Percentiles rank a stretch among this genome's conserved stretches.
Evolutionary conservation across 495 filamentous ascomycete genomes (phyloP).

Genomic region (Neurospora sp.): DNA sequence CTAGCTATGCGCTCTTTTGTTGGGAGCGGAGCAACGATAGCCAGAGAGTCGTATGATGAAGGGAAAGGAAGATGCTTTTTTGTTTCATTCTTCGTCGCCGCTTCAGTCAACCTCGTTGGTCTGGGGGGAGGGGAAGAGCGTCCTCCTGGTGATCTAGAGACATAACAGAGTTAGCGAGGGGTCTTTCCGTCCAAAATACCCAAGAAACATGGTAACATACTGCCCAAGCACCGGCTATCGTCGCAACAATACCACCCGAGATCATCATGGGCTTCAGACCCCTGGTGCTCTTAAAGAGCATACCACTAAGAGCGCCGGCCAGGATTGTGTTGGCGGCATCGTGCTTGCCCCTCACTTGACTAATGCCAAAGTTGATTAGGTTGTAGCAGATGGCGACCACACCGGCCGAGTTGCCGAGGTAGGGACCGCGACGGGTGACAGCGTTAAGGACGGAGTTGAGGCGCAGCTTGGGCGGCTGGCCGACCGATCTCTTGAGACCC

Average conservation of each 20-base stretch:
- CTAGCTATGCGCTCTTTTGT: neutral
- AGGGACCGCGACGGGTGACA: constrained; percentile 86
- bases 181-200: neutral
- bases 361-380: constrained; percentile 83
- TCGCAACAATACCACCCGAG: constrained; percentile 76
- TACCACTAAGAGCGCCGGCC: constrained; percentile 78
- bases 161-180: neutral
- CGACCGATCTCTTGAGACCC: constrained; percentile 62
- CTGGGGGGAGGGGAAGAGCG: constrained; percentile 18
- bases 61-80: neutral
- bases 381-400: constrained; percentile 94
- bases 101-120: neutral
- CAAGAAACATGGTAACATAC: constrained; percentile 42
- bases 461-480: constrained; percentile 76
- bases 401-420: constrained; percentile 88
- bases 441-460: constrained; percentile 91
- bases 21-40: neutral
- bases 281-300: constrained; percentile 91
- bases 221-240: constrained; percentile 77
- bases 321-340: constrained; percentile 79
- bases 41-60: neutral
- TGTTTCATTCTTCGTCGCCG: neutral
- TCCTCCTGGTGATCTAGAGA: constrained; percentile 19
- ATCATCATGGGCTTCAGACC: constrained; percentile 88
- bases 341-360: constrained; percentile 78